Percentiles rank a stretch among this genome's conserved stretches.
These are phyloP conservation scores for Aspergillus latus DNA, from an alignment of 2,329 filamentous ascomycete species.

Conservation along the genomic window DNA sequence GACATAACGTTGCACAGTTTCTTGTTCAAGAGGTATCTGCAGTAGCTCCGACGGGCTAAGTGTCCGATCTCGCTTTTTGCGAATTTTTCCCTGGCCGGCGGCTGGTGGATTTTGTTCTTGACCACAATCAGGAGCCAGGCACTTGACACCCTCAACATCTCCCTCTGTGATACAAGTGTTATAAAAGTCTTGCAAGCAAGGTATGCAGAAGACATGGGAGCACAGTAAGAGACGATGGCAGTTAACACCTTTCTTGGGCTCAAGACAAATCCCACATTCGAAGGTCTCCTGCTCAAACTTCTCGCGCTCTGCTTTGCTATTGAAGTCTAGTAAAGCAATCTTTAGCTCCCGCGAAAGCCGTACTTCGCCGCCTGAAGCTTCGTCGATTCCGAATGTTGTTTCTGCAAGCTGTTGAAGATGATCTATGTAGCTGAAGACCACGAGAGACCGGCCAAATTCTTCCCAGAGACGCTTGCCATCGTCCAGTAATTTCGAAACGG, in stretches of 20 bases:
- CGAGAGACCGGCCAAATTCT: conserved; percentile 57
- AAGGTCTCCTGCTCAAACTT: conserved; percentile 83
- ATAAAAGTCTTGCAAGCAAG: conserved; percentile 90
- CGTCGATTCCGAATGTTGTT: conserved; percentile 52
- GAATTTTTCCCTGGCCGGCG: conserved; percentile 38
- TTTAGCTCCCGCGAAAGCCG: conserved; percentile 55
- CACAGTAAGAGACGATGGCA: conserved; percentile 84
- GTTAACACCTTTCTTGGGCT: conserved; percentile 80
- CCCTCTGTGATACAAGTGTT: conserved; percentile 83
- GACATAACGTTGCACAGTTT: conserved; percentile 80
- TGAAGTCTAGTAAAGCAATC: conserved; percentile 73
- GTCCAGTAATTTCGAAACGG: conserved; percentile 46
- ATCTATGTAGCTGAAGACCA: conserved; percentile 62
- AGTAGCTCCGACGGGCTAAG: conserved; percentile 82
- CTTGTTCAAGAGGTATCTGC: conserved; percentile 69
- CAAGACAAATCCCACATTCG: conserved; percentile 83
- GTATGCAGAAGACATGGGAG: conserved; percentile 83
- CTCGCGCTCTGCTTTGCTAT: conserved; percentile 69
- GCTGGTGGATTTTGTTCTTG: conserved; percentile 52
- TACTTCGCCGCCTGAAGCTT: conserved; percentile 43
- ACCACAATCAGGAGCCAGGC: conserved; percentile 75
- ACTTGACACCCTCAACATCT: conserved; percentile 75
- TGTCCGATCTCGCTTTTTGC: conserved; percentile 63
- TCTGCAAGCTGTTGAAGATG: conserved; percentile 60
- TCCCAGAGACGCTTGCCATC: conserved; percentile 58